Evolutionary conservation across 2,329 filamentous ascomycete genomes (phyloP).

Genomic region (Paraphaeosphaeria sporulosa): DNA sequence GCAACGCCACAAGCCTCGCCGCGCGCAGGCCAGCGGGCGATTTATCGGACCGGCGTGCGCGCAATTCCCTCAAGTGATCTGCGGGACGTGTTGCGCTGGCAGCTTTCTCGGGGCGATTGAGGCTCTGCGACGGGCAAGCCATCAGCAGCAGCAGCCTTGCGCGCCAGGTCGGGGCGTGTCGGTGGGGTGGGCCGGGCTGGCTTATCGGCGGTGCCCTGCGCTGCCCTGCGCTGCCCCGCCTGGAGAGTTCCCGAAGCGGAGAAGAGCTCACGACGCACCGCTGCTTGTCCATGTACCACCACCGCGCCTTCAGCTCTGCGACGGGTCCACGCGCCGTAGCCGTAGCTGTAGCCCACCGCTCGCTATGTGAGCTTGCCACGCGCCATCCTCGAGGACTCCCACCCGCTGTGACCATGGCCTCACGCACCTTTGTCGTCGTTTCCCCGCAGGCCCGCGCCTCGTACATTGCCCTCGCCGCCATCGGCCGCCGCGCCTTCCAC

Average conservation of each 20-base stretch:
- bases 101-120: slow-evolving; percentile 1
- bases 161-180: neutral
- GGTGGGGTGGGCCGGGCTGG: neutral
- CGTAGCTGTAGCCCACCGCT: slow-evolving; percentile 9
- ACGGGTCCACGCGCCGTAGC: slow-evolving; percentile 11
- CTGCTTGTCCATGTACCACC: slow-evolving; percentile 5
- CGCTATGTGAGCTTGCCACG: slow-evolving; percentile 16
- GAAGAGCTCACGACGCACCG: neutral
- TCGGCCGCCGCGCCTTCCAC: slow-evolving; percentile 43
- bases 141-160: too few relatives aligned
- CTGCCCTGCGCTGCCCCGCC: slow-evolving; percentile 11
- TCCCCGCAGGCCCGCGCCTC: slow-evolving; percentile 52
- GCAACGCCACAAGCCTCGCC: slow-evolving; percentile 31
- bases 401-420: slow-evolving; percentile 26
- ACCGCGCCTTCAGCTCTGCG: slow-evolving; percentile 4
- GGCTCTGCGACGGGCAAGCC: neutral
- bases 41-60: slow-evolving; percentile 6
- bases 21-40: neutral
- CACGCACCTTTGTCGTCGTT: slow-evolving; percentile 37
- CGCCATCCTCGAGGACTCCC: neutral
- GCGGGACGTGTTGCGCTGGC: neutral
- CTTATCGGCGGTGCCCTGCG: slow-evolving; percentile 8
- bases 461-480: slow-evolving; percentile 47
- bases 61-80: neutral
- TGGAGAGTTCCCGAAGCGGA: slow-evolving; percentile 1